Evolutionary conservation across 163 green algal species (phyloP).

Genomic region (Scenedesmus sp.): DNA sequence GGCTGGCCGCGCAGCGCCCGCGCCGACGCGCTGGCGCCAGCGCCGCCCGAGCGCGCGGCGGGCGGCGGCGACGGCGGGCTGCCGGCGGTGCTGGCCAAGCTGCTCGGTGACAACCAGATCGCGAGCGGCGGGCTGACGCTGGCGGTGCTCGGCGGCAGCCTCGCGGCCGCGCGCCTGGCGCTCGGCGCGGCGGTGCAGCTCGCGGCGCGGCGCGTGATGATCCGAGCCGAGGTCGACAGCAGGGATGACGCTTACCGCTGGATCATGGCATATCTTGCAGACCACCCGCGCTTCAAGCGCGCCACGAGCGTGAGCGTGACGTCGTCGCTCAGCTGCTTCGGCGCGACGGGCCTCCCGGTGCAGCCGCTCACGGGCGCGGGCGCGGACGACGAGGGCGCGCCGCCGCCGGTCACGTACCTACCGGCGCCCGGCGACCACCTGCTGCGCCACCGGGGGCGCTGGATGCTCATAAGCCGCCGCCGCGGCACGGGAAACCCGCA

Average conservation of each 20-base stretch:
- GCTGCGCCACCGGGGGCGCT: conserved; percentile 42
- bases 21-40: too few species aligned
- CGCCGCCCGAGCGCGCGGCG: too few species aligned
- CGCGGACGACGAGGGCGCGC: background rate
- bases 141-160: conserved; percentile 26
- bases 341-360: too few species aligned
- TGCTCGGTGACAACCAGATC: conserved; percentile 37
- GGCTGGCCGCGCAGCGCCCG: too few species aligned
- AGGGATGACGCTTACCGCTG: conserved; percentile 58
- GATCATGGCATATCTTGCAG: background rate
- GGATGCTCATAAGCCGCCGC: conserved; percentile 41
- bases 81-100: background rate
- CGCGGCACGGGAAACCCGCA: conserved; percentile 40
- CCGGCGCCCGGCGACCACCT: conserved; percentile 51
- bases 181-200: background rate
- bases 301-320: conserved; percentile 41
- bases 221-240: conserved; percentile 50
- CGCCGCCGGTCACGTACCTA: conserved; percentile 47
- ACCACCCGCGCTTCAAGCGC: background rate
- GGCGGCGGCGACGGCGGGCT: background rate
- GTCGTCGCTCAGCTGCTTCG: conserved; percentile 50
- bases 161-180: conserved; percentile 9
- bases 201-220: conserved; percentile 27
- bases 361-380: background rate
- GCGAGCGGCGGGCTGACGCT: conserved; percentile 28